phyloP scores from a whole-genome alignment of 148 eudicot species.

The Chenopodium formosanum region DNA sequence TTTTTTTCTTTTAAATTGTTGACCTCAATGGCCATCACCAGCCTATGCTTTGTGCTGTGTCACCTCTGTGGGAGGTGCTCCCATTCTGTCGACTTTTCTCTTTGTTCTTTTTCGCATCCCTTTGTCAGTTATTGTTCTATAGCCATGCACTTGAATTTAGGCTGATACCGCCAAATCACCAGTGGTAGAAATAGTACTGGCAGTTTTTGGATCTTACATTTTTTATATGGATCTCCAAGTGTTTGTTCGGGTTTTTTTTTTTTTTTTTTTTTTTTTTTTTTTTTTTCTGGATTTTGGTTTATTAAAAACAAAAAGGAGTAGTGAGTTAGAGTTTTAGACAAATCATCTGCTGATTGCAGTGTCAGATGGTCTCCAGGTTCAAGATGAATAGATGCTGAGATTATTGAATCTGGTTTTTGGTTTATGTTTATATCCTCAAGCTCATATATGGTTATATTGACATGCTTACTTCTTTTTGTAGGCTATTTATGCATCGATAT shows the following conservation, averaged over 20 bases:
- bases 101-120: not conserved
- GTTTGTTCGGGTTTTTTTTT: not conserved
- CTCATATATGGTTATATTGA: slow-evolving; percentile 11
- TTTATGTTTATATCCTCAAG: not conserved
- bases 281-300: not conserved
- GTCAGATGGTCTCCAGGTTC: not conserved
- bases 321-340: not conserved
- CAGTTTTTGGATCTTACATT: not conserved
- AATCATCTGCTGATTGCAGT: not conserved
- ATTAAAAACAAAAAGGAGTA: not conserved
- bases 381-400: not conserved
- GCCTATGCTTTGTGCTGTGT: not conserved
- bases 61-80: not conserved
- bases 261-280: too few relatives aligned
- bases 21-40: not conserved
- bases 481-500: slow-evolving; percentile 97
- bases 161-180: too few relatives aligned
- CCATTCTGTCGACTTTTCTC: not conserved
- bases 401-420: not conserved
- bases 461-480: slow-evolving; percentile 33
- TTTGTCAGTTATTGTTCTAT: not conserved
- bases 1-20: not conserved
- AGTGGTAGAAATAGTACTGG: not conserved
- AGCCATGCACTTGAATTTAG: not conserved
- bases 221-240: not conserved